Conservation (phyloP, 2,329 filamentous ascomycete genomes). For the Aphanoascus verrucosus region DNA sequence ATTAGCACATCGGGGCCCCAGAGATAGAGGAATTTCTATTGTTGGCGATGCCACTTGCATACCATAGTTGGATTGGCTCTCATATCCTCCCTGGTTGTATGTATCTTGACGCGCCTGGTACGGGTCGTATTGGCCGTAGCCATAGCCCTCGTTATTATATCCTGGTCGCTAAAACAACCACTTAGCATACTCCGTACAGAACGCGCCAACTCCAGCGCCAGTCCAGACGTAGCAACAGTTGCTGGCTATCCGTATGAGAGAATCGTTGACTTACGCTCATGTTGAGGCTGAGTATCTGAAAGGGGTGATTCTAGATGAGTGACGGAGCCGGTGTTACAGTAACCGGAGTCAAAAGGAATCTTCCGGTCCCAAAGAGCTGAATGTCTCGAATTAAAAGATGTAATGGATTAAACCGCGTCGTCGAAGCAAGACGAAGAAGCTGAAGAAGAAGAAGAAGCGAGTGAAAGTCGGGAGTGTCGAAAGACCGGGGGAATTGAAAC, state of each 20-base stretch:
- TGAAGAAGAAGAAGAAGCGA: not conserved
- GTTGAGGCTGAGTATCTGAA: slow-evolving; percentile 4
- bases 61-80: slow-evolving; percentile 24
- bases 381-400: not conserved
- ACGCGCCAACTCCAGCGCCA: not conserved
- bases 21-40: not conserved
- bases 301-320: not conserved
- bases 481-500: not conserved
- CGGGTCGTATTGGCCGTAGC: slow-evolving; percentile 48
- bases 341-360: not conserved
- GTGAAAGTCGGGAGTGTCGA: not conserved
- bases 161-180: slow-evolving; percentile 8
- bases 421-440: not conserved
- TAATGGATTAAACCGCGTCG: not conserved
- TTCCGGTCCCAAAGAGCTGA: not conserved
- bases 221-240: not conserved
- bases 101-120: slow-evolving; percentile 35
- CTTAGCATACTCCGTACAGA: not conserved
- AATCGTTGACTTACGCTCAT: slow-evolving; percentile 15
- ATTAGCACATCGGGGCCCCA: not conserved
- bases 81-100: slow-evolving; percentile 23
- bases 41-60: slow-evolving; percentile 15
- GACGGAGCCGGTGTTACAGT: not conserved
- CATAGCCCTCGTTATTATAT: slow-evolving; percentile 23
- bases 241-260: not conserved